Base-by-base conservation (phyloP, 1,284 basidiomycete species). In the Mycosarcoma maydis region DNA sequence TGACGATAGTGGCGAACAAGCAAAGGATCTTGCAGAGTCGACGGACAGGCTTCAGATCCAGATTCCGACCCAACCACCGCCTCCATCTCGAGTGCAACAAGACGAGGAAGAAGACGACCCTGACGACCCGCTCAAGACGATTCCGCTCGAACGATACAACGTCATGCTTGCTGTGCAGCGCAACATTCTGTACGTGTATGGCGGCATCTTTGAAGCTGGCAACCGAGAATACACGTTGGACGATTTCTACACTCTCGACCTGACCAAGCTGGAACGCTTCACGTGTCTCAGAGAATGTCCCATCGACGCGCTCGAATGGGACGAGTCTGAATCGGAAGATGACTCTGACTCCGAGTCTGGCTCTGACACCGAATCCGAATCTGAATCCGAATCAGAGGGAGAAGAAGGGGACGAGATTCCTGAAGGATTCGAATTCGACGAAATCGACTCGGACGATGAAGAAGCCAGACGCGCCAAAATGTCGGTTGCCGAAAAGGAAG, bases 121-220 rank as follows among this genome's bases (percentile, higher is more conserved):
- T 0, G 88, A 92, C 51, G 92, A 94, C 75, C 91, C 92, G 0
- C 83, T 85, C 30, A 83, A 87, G 59, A 89, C 89, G 0, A 83
- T 86, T 0, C 94, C 94, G 0, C 84, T 90, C 9, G 86, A 88
- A 1, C 86, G 93, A n/a, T 96, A 94, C 83, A 96, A 96, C 72
- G 87, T 91, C 3, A 95, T 96, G 92, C 85, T 95, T 9, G 89
- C 92, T 0, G 89, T 95, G 3, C 85, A 92, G 44, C 87, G 89
- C 29, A 95, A 94, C 80, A 92, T 90, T 6, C 59, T 79, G 40
- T 80, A 72, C 50, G 60, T 75, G 24, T 81, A 78, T 42, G 80
- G 80, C 24, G 80, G 80, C 6, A 81, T 81, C 51, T 80, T 72
- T 19, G 80, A 81, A 53, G 68, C 67, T 11, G 74, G 58, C 44